Evolutionary conservation across 2,329 filamentous ascomycete species (phyloP).

Genomic region (Purpureocillium takamizusanense): DNA sequence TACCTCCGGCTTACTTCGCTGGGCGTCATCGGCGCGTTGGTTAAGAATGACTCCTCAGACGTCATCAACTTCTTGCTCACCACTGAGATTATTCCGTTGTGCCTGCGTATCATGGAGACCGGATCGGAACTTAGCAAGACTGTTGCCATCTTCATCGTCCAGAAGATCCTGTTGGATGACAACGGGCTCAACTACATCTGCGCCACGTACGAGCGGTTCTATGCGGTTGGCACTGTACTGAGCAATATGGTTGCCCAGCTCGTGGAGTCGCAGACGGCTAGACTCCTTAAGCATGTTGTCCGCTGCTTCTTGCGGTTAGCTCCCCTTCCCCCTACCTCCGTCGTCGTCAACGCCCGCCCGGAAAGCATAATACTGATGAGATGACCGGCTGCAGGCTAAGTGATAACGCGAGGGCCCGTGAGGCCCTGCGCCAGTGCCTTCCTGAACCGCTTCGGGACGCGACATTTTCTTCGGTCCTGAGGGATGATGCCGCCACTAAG

Average conservation of each 20-base stretch:
- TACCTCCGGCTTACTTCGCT: conserved; percentile 93
- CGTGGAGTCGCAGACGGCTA: conserved; percentile 93
- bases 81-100: conserved; percentile 96
- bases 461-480: conserved; percentile 91
- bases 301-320: conserved; percentile 87
- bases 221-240: conserved; percentile 91
- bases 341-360: neutral
- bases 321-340: neutral
- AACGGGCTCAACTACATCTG: conserved; percentile 97
- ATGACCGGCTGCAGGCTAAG: conserved; percentile 55
- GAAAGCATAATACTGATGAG: conserved; percentile 9
- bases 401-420: conserved; percentile 90
- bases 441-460: conserved; percentile 97
- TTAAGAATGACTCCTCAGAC: conserved; percentile 97
- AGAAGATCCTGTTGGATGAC: conserved; percentile 96
- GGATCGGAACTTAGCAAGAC: conserved; percentile 98
- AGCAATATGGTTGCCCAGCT: conserved; percentile 98
- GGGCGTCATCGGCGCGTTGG: conserved; percentile 90
- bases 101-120: conserved; percentile 97
- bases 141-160: conserved; percentile 97
- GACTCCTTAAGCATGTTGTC: conserved; percentile 94
- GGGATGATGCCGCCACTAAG: conserved; percentile 95
- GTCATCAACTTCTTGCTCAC: conserved; percentile 98
- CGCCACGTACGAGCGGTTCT: conserved; percentile 96
- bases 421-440: conserved; percentile 90